Conservation (phyloP, 306 rosid species). For the Rubus idaeus region DNA sequence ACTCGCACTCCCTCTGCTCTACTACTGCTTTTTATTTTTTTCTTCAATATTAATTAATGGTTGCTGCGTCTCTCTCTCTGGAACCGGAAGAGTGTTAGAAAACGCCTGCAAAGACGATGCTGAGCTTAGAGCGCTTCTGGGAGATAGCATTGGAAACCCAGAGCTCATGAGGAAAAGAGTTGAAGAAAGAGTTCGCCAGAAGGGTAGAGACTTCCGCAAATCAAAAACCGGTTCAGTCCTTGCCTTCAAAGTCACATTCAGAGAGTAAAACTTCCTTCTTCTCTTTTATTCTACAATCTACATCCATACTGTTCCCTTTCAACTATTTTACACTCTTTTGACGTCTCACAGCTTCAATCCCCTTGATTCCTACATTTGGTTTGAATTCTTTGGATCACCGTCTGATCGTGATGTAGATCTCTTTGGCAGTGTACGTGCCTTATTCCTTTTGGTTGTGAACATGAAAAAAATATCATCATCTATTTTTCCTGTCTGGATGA, state of each 20-base stretch:
- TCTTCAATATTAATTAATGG: neutral
- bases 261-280: constrained; percentile 44
- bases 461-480: neutral
- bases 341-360: constrained; percentile 81
- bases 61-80: neutral
- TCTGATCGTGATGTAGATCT: constrained; percentile 75
- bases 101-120: constrained; percentile 77
- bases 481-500: neutral
- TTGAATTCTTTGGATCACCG: constrained; percentile 81
- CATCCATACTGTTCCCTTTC: too few relatives aligned
- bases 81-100: constrained; percentile 55
- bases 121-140: constrained; percentile 81
- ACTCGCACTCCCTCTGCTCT: neutral
- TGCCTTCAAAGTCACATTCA: constrained; percentile 92
- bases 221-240: constrained; percentile 84
- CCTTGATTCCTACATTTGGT: constrained; percentile 78
- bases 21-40: neutral
- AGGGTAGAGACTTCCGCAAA: constrained; percentile 73
- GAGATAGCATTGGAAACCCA: constrained; percentile 89
- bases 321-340: neutral
- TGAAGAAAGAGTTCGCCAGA: constrained; percentile 73
- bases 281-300: too few relatives aligned
- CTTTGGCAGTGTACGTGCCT: constrained; percentile 71
- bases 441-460: neutral
- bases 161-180: constrained; percentile 83